phyloP scores from a whole-genome alignment of 1,284 basidiomycete genomes.

The Sphagnurus paluster region DNA sequence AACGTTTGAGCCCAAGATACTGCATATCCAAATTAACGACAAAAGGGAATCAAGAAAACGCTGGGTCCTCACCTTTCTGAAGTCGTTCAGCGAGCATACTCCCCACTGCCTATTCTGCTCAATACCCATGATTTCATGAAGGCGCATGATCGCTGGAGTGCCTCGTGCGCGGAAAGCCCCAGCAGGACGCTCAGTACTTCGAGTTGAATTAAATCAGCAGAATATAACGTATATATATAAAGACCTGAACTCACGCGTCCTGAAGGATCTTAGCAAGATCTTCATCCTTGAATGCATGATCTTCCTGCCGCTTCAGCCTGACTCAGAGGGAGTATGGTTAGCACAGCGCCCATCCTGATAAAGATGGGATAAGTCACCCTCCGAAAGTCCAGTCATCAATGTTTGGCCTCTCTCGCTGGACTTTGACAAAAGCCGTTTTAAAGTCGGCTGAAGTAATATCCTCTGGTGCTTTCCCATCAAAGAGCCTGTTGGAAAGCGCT shows the following conservation, averaged over 20 bases:
- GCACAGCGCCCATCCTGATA: not conserved
- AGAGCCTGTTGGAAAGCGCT: slow-evolving; percentile 47
- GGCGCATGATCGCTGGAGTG: slow-evolving; percentile 70
- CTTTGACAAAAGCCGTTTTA: slow-evolving; percentile 40
- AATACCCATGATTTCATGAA: slow-evolving; percentile 84
- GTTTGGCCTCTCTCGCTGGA: slow-evolving; percentile 44
- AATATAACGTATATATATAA: not conserved
- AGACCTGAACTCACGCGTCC: slow-evolving; percentile 64
- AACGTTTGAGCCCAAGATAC: slow-evolving; percentile 76
- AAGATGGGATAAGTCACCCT: slow-evolving; percentile 36
- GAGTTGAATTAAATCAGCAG: not conserved
- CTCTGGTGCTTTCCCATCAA: slow-evolving; percentile 54
- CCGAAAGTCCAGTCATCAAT: slow-evolving; percentile 70
- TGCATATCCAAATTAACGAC: slow-evolving; percentile 23
- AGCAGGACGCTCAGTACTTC: slow-evolving; percentile 72
- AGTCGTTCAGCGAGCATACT: slow-evolving; percentile 84
- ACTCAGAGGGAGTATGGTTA: slow-evolving; percentile 11
- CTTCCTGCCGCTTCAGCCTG: slow-evolving; percentile 61
- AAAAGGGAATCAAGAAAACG: not conserved
- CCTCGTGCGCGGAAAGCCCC: slow-evolving; percentile 78
- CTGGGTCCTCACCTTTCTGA: slow-evolving; percentile 60
- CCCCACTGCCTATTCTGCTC: slow-evolving; percentile 80
- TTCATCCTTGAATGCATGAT: slow-evolving; percentile 69
- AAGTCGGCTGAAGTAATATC: slow-evolving; percentile 64
- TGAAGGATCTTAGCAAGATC: slow-evolving; percentile 72